A percentile compares a stretch with the other conserved stretches of the same genome.
phyloP scores from a whole-genome alignment of 805 yeast species.

The Phaffomyces thermotolerans region DNA sequence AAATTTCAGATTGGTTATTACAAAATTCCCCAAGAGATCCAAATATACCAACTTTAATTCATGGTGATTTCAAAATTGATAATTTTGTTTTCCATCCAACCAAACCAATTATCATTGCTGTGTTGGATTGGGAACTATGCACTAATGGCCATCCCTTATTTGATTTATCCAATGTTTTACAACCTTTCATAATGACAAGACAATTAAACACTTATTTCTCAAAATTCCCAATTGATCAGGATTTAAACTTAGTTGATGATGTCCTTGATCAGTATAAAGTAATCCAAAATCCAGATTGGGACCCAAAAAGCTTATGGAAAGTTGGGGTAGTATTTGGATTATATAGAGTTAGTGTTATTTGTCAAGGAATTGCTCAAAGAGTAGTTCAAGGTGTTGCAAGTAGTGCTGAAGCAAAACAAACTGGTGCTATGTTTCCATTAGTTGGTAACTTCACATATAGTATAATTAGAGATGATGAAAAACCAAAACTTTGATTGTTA shows the following conservation, averaged over 20 bases:
- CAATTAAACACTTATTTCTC: constrained; percentile 28
- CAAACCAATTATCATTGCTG: constrained; percentile 42
- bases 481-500: no score
- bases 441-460: constrained; percentile 25
- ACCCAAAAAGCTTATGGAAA: constrained; percentile 34
- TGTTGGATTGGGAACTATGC: constrained; percentile 61
- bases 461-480: constrained; percentile 1
- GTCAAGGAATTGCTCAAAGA: constrained; percentile 58
- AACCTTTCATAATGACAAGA: constrained; percentile 42
- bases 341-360: constrained; percentile 46
- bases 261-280: constrained; percentile 17
- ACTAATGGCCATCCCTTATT: constrained; percentile 60
- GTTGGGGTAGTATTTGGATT: constrained; percentile 51
- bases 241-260: constrained; percentile 8
- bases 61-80: constrained; percentile 62
- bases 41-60: constrained; percentile 38
- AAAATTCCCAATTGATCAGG: constrained; percentile 14
- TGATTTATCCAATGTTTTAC: constrained; percentile 51
- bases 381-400: constrained; percentile 45
- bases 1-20: constrained; percentile 35
- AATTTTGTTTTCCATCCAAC: constrained; percentile 54
- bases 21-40: constrained; percentile 43
- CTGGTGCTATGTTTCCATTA: constrained; percentile 27
- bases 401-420: constrained; percentile 39
- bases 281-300: constrained; percentile 13